Conservation (phyloP, 306 rosid species). For the Glycine latifolia region DNA sequence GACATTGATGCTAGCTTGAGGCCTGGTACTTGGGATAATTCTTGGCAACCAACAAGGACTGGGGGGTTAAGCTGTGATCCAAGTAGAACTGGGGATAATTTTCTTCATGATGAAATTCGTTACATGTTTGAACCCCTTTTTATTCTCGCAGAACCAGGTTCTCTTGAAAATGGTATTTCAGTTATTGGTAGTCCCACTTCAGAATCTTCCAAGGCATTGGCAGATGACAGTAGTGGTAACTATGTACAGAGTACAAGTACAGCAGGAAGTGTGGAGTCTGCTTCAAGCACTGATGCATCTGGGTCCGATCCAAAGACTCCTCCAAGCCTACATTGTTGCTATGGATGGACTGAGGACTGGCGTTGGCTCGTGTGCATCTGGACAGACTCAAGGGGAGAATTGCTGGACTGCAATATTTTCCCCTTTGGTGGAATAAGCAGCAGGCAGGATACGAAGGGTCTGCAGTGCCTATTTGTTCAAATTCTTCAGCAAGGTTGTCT, state of each 20-base stretch:
- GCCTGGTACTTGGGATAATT: slow-evolving; percentile 86
- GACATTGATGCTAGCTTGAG: slow-evolving; percentile 96
- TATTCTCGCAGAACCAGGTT: slow-evolving; percentile 95
- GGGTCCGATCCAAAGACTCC: slow-evolving; percentile 73
- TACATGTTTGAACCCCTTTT: slow-evolving; percentile 98
- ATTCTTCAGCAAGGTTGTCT: slow-evolving; percentile 97
- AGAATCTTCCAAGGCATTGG: slow-evolving; percentile 76
- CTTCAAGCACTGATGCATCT: slow-evolving; percentile 74
- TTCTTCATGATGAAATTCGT: slow-evolving; percentile 74
- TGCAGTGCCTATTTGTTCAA: slow-evolving; percentile 94
- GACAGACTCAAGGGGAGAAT: slow-evolving; percentile 98
- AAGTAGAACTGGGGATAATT: slow-evolving; percentile 75
- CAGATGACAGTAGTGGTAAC: slow-evolving; percentile 82
- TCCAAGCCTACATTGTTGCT: slow-evolving; percentile 97
- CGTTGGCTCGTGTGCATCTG: slow-evolving; percentile 98
- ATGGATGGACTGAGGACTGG: slow-evolving; percentile 99
- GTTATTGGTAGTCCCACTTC: slow-evolving; percentile 63
- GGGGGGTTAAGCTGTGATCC: slow-evolving; percentile 83
- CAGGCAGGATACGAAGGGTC: slow-evolving; percentile 98
- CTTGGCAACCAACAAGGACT: slow-evolving; percentile 86
- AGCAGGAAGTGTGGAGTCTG: slow-evolving; percentile 70
- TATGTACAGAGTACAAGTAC: slow-evolving; percentile 65
- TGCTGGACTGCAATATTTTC: slow-evolving; percentile 88
- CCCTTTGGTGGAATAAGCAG: slow-evolving; percentile 99
- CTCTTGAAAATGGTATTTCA: slow-evolving; percentile 82